These are phyloP conservation scores for Logfia minima DNA, from an alignment of 129 eudicot genomes.

Conservation along the genomic window DNA sequence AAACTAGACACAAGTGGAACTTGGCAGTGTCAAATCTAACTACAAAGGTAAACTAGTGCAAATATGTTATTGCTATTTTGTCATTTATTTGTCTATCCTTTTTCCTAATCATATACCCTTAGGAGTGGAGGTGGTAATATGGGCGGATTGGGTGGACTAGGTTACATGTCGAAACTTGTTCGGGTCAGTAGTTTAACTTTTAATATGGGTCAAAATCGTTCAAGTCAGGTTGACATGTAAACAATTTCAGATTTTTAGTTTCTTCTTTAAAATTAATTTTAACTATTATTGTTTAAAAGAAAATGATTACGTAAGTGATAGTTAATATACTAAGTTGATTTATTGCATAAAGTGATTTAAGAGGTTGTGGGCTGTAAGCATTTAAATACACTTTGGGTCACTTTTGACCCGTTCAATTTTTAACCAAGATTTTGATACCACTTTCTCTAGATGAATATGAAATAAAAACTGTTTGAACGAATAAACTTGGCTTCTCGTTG, in stretches of 20 bases:
- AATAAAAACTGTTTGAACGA: background rate
- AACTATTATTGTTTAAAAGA: too few species aligned
- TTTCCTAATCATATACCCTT: background rate
- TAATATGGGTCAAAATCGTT: background rate
- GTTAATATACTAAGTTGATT: background rate
- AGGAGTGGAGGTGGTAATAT: background rate
- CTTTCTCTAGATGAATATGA: background rate
- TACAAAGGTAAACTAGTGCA: constrained; percentile 54
- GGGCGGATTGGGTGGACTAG: background rate
- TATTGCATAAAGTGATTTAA: background rate
- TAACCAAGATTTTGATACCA: background rate
- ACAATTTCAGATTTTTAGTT: background rate
- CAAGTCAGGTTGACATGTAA: background rate
- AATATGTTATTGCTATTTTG: too few species aligned
- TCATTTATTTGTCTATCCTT: background rate
- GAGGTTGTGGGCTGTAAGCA: background rate
- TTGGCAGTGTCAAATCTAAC: constrained; percentile 81
- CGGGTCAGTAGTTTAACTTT: background rate
- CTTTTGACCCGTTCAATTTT: background rate
- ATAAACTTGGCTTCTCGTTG: background rate
- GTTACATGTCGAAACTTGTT: background rate
- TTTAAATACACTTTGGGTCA: too few species aligned
- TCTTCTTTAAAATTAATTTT: background rate
- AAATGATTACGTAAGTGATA: background rate
- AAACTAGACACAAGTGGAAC: constrained; percentile 84